A percentile compares a stretch with the other conserved stretches of the same genome.
phyloP scores from a whole-genome alignment of 352 stramenopile species.

The Phytophthora nicotianae region DNA sequence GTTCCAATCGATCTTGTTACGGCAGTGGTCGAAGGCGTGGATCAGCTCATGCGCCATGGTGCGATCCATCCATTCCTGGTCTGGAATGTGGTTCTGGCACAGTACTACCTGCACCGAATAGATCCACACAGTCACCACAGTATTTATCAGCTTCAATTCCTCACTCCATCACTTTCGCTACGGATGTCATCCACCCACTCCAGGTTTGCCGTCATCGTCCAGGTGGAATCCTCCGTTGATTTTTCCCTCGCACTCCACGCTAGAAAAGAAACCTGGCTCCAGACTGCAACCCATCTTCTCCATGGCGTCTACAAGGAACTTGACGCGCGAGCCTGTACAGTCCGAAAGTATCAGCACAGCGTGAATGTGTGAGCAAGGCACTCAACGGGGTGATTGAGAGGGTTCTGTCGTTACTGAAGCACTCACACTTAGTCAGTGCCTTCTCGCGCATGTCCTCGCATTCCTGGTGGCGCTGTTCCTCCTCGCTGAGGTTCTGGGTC shows the following conservation, averaged over 20 bases:
- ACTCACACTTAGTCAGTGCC: slow-evolving; percentile 73
- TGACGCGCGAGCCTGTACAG: slow-evolving; percentile 70
- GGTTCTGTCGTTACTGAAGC: background rate
- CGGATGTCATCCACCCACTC: slow-evolving; percentile 35
- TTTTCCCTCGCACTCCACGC: slow-evolving; percentile 80
- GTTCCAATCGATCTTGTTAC: slow-evolving; percentile 92
- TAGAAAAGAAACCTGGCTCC: slow-evolving; percentile 76
- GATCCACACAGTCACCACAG: slow-evolving; percentile 6
- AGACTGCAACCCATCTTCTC: slow-evolving; percentile 88
- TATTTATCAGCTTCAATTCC: background rate
- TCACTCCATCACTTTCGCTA: background rate
- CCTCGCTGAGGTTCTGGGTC: slow-evolving; percentile 39
- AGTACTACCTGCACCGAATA: slow-evolving; percentile 64
- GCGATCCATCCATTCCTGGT: slow-evolving; percentile 92
- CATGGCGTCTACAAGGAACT: slow-evolving; percentile 84
- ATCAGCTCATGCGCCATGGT: slow-evolving; percentile 94
- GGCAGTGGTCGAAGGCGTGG: slow-evolving; percentile 94
- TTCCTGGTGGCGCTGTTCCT: slow-evolving; percentile 48
- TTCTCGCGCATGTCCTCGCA: slow-evolving; percentile 77
- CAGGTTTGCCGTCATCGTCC: slow-evolving; percentile 73
- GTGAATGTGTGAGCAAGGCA: slow-evolving; percentile 1
- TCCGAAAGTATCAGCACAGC: slow-evolving; percentile 7
- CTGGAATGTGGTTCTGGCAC: slow-evolving; percentile 92
- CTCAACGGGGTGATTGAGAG: background rate
- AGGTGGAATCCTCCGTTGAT: slow-evolving; percentile 89